Conservation (phyloP, 2,329 filamentous ascomycete species). For the Trichoderma pleuroti region DNA sequence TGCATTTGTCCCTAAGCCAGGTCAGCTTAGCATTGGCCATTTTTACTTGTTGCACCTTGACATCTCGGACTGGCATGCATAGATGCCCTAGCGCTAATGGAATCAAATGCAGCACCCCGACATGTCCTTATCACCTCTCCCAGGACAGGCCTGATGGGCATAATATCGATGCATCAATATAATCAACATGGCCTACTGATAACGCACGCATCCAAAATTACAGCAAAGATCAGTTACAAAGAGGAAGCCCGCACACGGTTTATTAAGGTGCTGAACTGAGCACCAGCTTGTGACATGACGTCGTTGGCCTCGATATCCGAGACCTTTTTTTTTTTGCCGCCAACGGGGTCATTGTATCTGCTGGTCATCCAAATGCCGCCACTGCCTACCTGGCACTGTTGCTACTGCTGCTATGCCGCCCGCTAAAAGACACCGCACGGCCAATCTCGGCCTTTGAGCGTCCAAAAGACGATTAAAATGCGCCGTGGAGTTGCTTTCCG, state of each 20-base stretch:
- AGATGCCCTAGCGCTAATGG: not conserved
- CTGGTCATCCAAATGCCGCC: not conserved
- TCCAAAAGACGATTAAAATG: not conserved
- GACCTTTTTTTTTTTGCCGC: not conserved
- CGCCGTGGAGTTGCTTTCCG: not conserved
- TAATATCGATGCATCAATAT: not conserved
- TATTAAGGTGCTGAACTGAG: not conserved
- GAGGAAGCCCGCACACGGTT: not conserved
- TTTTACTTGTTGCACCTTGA: not conserved
- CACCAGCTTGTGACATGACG: not conserved
- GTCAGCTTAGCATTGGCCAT: not conserved
- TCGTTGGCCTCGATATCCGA: constrained; percentile 13
- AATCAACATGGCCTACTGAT: not conserved
- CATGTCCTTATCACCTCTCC: not conserved
- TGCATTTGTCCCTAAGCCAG: not conserved
- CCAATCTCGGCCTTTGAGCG: not conserved
- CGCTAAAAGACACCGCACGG: not conserved
- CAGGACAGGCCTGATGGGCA: not conserved
- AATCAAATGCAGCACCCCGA: not conserved
- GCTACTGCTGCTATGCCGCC: not conserved
- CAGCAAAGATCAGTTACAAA: not conserved
- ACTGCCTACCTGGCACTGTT: not conserved
- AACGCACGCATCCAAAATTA: not conserved
- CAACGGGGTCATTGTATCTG: not conserved
- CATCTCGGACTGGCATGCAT: not conserved